Conservation (phyloP, 2,329 filamentous ascomycete species). For the Grosmannia serpens region DNA sequence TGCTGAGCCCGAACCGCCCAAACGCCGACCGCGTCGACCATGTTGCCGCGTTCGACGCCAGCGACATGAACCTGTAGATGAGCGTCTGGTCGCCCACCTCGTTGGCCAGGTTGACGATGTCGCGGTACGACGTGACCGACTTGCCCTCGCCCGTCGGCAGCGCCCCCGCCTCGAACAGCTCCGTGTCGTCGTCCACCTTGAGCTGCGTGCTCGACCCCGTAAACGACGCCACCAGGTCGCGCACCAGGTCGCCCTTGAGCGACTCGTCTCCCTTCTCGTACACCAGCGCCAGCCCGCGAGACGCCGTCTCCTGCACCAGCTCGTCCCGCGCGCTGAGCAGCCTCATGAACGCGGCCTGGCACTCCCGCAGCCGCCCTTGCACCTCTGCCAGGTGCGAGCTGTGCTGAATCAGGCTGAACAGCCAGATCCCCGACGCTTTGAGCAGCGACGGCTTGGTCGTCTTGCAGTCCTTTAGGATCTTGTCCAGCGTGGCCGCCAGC, state of each 20-base stretch:
- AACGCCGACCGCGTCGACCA: constrained; percentile 98
- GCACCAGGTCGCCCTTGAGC: constrained; percentile 72
- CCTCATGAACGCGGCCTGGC: constrained; percentile 77
- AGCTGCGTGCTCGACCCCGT: constrained; percentile 64
- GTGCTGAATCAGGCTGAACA: constrained; percentile 83
- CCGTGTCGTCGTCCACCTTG: constrained; percentile 81
- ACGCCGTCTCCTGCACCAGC: constrained; percentile 90
- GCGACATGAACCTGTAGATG: constrained; percentile 98
- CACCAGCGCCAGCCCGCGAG: constrained; percentile 78
- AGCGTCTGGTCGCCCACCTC: constrained; percentile 92
- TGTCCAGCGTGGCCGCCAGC: constrained; percentile 50
- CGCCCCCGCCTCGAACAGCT: constrained; percentile 85
- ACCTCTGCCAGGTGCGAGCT: constrained; percentile 70
- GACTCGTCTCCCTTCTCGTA: constrained; percentile 82
- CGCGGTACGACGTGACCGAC: constrained; percentile 90
- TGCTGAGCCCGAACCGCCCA: constrained; percentile 84
- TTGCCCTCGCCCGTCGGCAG: constrained; percentile 81
- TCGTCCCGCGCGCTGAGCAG: constrained; percentile 84
- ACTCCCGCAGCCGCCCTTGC: constrained; percentile 62
- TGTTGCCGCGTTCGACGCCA: constrained; percentile 89
- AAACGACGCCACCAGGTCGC: constrained; percentile 80
- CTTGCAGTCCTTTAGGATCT: constrained; percentile 65
- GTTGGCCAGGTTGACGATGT: constrained; percentile 89
- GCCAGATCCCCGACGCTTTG: constrained; percentile 91
- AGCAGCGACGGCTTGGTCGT: constrained; percentile 79